phyloP scores from a whole-genome alignment of 306 rosid species.

The Prinsepia uniflora region DNA sequence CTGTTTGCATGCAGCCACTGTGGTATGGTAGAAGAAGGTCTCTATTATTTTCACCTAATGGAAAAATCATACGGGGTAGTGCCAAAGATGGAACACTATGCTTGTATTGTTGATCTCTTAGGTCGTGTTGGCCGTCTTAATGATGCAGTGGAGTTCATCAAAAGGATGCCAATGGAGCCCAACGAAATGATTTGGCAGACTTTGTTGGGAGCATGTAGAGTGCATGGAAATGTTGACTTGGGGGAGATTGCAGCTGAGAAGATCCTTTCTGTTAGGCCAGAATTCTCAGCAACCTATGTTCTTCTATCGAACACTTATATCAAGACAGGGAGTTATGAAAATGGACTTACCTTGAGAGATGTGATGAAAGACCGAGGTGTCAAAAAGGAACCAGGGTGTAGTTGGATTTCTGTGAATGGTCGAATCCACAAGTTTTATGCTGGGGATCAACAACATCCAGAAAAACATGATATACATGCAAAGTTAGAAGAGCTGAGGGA shows the following conservation, averaged over 20 bases:
- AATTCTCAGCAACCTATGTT: constrained; percentile 55
- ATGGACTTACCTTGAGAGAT: constrained; percentile 47
- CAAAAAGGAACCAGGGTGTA: constrained; percentile 60
- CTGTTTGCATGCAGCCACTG: constrained; percentile 79
- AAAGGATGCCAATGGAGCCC: constrained; percentile 53
- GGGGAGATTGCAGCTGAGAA: constrained; percentile 65
- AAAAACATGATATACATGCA: constrained; percentile 45
- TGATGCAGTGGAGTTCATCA: constrained; percentile 56
- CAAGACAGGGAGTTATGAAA: constrained; percentile 44
- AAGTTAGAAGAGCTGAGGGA: constrained; percentile 43
- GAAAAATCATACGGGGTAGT: constrained; percentile 41
- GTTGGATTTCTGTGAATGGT: constrained; percentile 66
- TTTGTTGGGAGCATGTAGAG: constrained; percentile 73
- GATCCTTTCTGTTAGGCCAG: constrained; percentile 49
- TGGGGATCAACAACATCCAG: constrained; percentile 57
- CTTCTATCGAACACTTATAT: constrained; percentile 64
- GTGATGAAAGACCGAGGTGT: constrained; percentile 61
- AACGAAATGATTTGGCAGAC: constrained; percentile 72
- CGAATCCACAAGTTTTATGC: constrained; percentile 58
- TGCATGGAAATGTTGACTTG: constrained; percentile 54
- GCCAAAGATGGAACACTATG: constrained; percentile 69
- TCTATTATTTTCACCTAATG: constrained; percentile 47
- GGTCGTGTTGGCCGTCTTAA: constrained; percentile 57
- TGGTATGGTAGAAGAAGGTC: constrained; percentile 69
- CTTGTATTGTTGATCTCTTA: constrained; percentile 68